Evolutionary conservation across 1,284 basidiomycete species (phyloP).

Genomic region (Coriolopsis trogii): DNA sequence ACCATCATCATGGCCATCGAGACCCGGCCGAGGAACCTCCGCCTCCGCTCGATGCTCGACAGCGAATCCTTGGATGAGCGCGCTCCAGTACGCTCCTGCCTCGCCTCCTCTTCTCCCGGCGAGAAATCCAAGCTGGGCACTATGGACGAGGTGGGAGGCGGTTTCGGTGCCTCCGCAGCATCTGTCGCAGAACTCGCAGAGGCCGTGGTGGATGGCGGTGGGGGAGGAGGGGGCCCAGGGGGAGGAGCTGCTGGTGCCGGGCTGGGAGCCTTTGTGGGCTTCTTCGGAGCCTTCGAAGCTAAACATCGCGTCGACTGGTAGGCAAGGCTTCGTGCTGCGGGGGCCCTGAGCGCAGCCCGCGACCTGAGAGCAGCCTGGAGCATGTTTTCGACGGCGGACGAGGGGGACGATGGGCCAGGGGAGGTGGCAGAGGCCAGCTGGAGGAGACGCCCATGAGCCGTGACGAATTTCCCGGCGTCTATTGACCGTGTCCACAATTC

Average conservation of each 20-base stretch:
- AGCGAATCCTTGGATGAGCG: conserved; percentile 70
- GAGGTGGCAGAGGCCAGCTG: conserved; percentile 18
- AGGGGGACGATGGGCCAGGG: conserved; percentile 10
- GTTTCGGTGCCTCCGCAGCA: conserved; percentile 12
- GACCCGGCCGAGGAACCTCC: conserved; percentile 57
- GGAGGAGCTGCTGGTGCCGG: conserved; percentile 14
- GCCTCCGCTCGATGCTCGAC: conserved; percentile 72
- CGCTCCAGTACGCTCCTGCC: conserved; percentile 59
- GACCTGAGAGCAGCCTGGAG: conserved; percentile 22
- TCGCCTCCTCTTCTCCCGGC: conserved; percentile 28
- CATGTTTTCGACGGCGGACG: conserved; percentile 8
- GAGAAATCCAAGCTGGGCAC: conserved; percentile 35
- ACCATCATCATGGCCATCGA: conserved; percentile 47
- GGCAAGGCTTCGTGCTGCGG: conserved; percentile 19
- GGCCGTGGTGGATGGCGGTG: conserved; percentile 13
- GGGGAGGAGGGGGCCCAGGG: conserved; percentile 16
- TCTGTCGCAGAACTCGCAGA: conserved; percentile 3
- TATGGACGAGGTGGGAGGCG: conserved; percentile 19
- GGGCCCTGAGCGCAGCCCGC: conserved; percentile 17
- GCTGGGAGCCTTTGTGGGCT: neutral
- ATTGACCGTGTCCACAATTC: too few species aligned
- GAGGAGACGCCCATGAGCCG: conserved; percentile 8
- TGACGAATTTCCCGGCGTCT: conserved; percentile 10
- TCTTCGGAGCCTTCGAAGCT: conserved; percentile 28
- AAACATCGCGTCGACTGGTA: conserved; percentile 27